Evolutionary conservation across 1,139 yeast genomes (phyloP).

Genomic region (Hanseniaspora gamundiae): DNA sequence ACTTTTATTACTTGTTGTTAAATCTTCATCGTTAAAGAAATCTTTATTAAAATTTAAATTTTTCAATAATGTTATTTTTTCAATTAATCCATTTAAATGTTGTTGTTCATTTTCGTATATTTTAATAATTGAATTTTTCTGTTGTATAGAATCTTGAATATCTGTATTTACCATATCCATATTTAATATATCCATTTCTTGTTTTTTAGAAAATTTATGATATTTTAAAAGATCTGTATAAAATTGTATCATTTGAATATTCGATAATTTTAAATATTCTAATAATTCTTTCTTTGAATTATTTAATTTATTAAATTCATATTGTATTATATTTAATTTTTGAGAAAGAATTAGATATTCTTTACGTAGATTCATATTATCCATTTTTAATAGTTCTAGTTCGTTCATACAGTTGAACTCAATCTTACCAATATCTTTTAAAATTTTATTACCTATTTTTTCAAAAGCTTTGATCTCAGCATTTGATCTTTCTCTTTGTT

Average conservation of each 20-base stretch:
- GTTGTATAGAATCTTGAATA: background rate
- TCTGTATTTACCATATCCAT: too few species aligned
- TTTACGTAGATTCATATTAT: background rate
- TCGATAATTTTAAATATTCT: background rate
- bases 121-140: background rate
- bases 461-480: background rate
- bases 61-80: background rate
- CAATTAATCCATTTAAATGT: background rate
- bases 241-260: conserved; percentile 1
- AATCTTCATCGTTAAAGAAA: background rate
- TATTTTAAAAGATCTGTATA: background rate
- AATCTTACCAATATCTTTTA: background rate
- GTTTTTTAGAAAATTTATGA: background rate
- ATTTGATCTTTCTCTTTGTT: background rate
- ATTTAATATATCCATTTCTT: background rate
- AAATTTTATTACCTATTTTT: background rate
- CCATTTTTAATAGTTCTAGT: background rate
- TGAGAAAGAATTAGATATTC: background rate
- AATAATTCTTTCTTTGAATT: background rate
- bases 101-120: background rate
- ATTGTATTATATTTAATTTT: background rate
- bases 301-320: background rate
- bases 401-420: background rate
- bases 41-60: background rate
- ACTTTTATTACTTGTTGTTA: too few species aligned